These are phyloP conservation scores for Fusarium anguioides DNA, from an alignment of 2,329 filamentous ascomycete species.

Conservation along the genomic window DNA sequence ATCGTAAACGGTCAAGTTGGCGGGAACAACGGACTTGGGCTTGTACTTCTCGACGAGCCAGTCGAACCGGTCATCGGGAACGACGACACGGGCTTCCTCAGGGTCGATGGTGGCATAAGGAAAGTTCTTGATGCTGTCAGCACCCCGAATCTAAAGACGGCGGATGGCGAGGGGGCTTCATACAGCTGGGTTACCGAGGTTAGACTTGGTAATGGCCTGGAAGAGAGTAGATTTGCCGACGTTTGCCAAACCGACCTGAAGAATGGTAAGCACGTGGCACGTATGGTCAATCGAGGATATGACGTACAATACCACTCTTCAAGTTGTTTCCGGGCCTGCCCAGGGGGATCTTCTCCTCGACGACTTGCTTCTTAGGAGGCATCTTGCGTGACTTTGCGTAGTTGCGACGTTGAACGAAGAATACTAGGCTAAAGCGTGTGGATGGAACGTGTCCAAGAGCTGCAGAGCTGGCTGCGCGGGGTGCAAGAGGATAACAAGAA, in stretches of 20 bases:
- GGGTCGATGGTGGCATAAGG: slow-evolving; percentile 99
- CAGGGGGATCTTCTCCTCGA: slow-evolving; percentile 96
- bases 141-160: slow-evolving; percentile 52
- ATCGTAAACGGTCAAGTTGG: slow-evolving; percentile 98
- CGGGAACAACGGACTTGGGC: slow-evolving; percentile 96
- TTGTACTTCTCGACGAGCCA: slow-evolving; percentile 97
- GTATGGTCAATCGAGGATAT: slow-evolving; percentile 1
- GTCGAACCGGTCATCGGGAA: slow-evolving; percentile 95
- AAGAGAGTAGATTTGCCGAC: slow-evolving; percentile 99
- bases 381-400: slow-evolving; percentile 77
- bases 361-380: slow-evolving; percentile 92
- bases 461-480: slow-evolving; percentile 75
- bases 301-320: slow-evolving; percentile 96
- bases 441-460: slow-evolving; percentile 62
- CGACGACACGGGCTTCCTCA: slow-evolving; percentile 96
- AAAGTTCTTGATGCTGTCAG: slow-evolving; percentile 78
- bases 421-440: slow-evolving; percentile 62
- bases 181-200: slow-evolving; percentile 95
- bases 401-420: slow-evolving; percentile 62
- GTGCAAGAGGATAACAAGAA: slow-evolving; percentile 63
- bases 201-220: slow-evolving; percentile 98
- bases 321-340: slow-evolving; percentile 97
- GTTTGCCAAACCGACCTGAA: slow-evolving; percentile 95
- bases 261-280: slow-evolving; percentile 41
- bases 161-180: slow-evolving; percentile 55